Evolutionary conservation across 441 rosid genomes (phyloP).

Genomic region (Sinapis alba): DNA sequence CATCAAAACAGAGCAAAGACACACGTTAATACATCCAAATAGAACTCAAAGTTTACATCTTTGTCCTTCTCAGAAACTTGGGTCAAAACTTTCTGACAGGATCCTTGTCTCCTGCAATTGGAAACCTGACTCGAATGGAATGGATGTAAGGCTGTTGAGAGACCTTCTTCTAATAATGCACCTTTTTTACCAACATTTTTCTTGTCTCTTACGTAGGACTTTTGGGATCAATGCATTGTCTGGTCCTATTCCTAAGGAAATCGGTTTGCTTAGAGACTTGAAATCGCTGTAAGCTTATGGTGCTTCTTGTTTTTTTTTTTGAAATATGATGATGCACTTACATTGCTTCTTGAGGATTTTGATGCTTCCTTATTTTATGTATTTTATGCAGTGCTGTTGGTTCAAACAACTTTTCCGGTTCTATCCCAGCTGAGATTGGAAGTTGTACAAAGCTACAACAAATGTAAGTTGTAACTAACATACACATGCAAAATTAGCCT

Average conservation of each 20-base stretch:
- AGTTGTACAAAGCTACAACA: neutral
- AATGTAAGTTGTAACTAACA: slow-evolving; percentile 1
- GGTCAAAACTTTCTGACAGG: slow-evolving; percentile 56
- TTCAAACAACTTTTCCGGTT: neutral
- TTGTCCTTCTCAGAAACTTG: slow-evolving; percentile 50
- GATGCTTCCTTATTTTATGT: neutral
- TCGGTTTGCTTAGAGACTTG: slow-evolving; percentile 52
- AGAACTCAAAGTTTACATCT: neutral
- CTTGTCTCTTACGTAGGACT: slow-evolving; percentile 17
- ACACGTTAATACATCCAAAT: neutral
- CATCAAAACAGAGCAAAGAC: neutral
- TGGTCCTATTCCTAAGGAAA: slow-evolving; percentile 61
- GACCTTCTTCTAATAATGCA: neutral
- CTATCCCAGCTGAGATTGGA: neutral
- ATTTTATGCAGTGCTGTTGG: slow-evolving; percentile 45
- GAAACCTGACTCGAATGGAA: slow-evolving; percentile 32
- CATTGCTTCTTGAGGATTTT: neutral
- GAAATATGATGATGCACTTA: neutral
- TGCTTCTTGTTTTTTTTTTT: neutral
- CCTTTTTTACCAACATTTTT: neutral
- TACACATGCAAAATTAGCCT: too few relatives aligned
- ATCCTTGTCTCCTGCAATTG: slow-evolving; percentile 27
- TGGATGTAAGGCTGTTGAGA: slow-evolving; percentile 18
- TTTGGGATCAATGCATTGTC: slow-evolving; percentile 31
- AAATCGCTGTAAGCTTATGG: slow-evolving; percentile 52